Conservation (phyloP, 169 alveolate genomes). For the Plasmodium relictum region DNA sequence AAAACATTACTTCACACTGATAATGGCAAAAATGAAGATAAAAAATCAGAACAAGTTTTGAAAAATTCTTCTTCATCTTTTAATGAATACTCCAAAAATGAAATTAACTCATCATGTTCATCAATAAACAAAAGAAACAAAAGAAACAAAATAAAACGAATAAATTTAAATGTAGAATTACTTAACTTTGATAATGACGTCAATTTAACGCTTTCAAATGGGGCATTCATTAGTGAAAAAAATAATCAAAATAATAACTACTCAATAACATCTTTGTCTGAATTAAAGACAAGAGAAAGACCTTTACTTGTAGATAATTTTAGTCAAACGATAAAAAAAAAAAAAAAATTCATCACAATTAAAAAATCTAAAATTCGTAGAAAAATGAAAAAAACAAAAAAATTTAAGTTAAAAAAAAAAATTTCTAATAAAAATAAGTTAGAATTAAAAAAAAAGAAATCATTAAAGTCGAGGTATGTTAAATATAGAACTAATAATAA, state of each 20-base stretch:
- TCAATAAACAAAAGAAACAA: background rate
- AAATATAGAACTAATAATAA: background rate
- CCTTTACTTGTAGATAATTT: conserved; percentile 17
- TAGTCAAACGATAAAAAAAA: conserved; percentile 30
- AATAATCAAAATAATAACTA: background rate
- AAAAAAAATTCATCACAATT: background rate
- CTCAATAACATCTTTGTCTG: background rate
- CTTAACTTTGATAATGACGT: background rate
- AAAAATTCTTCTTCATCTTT: background rate
- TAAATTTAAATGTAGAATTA: background rate
- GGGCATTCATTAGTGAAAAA: background rate
- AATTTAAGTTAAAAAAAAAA: background rate
- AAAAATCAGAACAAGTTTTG: background rate
- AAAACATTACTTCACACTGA: background rate
- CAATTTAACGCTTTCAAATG: background rate
- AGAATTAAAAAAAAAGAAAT: background rate
- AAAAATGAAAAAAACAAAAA: background rate
- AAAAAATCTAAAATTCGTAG: no score
- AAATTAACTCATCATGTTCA: background rate
- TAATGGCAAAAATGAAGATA: background rate
- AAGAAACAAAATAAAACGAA: background rate
- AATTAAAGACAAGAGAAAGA: background rate
- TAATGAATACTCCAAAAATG: background rate
- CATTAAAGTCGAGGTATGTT: background rate
- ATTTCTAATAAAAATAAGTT: background rate